Conservation (phyloP, 148 eudicot species). For the Rhododendron ferrugineum region DNA sequence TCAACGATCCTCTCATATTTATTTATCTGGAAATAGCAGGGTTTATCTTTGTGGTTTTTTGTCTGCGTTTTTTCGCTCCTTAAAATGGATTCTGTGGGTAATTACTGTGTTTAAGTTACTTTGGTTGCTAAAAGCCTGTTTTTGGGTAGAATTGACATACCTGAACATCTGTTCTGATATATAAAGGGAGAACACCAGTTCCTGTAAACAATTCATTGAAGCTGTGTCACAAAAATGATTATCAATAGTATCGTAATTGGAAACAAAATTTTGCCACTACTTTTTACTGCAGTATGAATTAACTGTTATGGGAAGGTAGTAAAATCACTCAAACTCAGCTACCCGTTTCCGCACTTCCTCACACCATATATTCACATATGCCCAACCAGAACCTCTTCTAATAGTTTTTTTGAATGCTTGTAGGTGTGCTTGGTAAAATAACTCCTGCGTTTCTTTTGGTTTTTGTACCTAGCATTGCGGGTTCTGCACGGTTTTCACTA, state of each 20-base stretch:
- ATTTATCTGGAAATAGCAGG: background rate
- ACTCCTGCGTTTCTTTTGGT: background rate
- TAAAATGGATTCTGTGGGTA: background rate
- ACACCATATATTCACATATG: no score
- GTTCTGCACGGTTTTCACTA: background rate
- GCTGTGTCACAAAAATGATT: no score
- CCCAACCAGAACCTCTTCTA: no score
- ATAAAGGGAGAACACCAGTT: no score
- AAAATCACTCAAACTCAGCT: no score
- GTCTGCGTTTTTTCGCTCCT: background rate
- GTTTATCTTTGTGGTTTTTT: background rate
- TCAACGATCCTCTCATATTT: background rate
- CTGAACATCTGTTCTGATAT: background rate
- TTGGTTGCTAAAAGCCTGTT: background rate
- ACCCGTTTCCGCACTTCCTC: no score
- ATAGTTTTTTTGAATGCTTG: no score
- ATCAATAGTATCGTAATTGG: no score
- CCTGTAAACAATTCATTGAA: no score
- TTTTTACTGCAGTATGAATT: no score
- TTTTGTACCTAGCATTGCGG: background rate
- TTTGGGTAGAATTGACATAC: background rate
- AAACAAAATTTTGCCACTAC: no score
- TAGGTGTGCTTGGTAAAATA: background rate
- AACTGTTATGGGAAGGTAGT: no score
- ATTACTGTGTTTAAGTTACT: background rate